These are phyloP conservation scores for Thymus quinquecostatus DNA, from an alignment of 257 asterid species.

Conservation along the genomic window DNA sequence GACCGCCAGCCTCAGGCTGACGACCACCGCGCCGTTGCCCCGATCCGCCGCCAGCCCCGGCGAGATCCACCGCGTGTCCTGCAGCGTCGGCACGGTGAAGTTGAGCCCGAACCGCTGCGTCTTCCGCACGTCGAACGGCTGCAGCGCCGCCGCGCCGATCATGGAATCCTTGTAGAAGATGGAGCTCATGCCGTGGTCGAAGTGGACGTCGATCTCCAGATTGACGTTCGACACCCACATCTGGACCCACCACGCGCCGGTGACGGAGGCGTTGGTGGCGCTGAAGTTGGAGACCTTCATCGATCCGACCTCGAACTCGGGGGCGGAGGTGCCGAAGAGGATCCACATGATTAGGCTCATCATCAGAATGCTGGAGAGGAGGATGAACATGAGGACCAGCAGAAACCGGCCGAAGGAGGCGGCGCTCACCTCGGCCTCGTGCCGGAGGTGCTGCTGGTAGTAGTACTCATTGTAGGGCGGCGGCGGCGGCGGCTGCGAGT, in stretches of 20 bases:
- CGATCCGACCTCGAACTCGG: conserved; percentile 41
- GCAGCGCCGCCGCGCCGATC: conserved; percentile 34
- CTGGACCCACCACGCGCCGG: conserved; percentile 38
- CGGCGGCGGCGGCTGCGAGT: conserved; percentile 3
- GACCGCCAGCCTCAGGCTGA: conserved; percentile 45
- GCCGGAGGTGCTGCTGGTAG: conserved; percentile 28
- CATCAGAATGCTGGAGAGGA: conserved; percentile 43
- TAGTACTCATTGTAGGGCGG: conserved; percentile 20
- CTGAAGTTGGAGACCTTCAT: conserved; percentile 45
- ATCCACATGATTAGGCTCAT: conserved; percentile 53
- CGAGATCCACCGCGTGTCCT: conserved; percentile 12
- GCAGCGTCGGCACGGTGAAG: conserved; percentile 22
- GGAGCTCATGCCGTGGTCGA: conserved; percentile 34
- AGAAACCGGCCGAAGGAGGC: conserved; percentile 42
- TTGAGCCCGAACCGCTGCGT: background rate
- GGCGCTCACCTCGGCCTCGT: conserved; percentile 18
- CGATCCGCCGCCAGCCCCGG: conserved; percentile 22
- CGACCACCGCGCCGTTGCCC: conserved; percentile 27
- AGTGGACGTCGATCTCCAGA: conserved; percentile 18
- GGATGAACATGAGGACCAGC: conserved; percentile 39
- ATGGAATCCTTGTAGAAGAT: conserved; percentile 41
- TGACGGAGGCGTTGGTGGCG: background rate
- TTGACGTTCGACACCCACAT: conserved; percentile 41
- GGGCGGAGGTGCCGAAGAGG: conserved; percentile 52
- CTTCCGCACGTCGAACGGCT: conserved; percentile 27